Base-by-base conservation (phyloP, 2,329 filamentous ascomycete species). In the Aspergillus quadricinctus region DNA sequence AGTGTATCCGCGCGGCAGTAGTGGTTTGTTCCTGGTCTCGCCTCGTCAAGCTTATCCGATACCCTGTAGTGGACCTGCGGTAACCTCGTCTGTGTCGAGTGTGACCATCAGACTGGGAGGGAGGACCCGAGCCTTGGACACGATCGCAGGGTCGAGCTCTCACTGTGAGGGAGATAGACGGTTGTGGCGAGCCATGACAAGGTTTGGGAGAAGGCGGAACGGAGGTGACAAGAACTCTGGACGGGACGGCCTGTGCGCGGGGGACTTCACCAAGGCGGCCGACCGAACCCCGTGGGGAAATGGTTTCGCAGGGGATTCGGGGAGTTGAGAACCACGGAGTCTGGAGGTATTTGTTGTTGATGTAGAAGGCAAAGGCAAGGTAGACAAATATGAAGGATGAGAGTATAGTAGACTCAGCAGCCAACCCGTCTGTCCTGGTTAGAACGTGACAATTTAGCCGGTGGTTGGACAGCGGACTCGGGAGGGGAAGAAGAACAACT, bases 71-170 rank as follows among this genome's bases (percentile, higher is more conserved):
- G 52, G 43, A 57, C 50, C 52, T 49, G 54, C 31, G 43, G 45
- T 55, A 28, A 53, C 50, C 40, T 43, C 40, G 40, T 21, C 52
- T 29, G 54, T 48, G 23, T 35, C 49, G 35, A 53, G 37, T 51
- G 52, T 53, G 46, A 48, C 54, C 59, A 61, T 61, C 55, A 56
- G 55, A 57, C 21, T 49, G 46, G 17, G 50, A 25, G 21, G 19
- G 35, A 48, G 17, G n/a, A 43, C 40, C 40, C 40, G 27, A n/a
- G 14, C 49, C 25, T 55, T 27, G 54, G 27, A 25, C n/a, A 31
- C 19, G 14, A n/a, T 31, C 48, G 48, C 50, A 31, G 19, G 23
- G 43, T 21, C 31, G 19, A 31, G 49, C 29, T n/a, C 41, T 54
- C 52, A 48, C 35, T n/a, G 14, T 1, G 21, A 52, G 17, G 23